Base-by-base conservation (phyloP, 306 rosid species). In the Cicer judaicum region DNA sequence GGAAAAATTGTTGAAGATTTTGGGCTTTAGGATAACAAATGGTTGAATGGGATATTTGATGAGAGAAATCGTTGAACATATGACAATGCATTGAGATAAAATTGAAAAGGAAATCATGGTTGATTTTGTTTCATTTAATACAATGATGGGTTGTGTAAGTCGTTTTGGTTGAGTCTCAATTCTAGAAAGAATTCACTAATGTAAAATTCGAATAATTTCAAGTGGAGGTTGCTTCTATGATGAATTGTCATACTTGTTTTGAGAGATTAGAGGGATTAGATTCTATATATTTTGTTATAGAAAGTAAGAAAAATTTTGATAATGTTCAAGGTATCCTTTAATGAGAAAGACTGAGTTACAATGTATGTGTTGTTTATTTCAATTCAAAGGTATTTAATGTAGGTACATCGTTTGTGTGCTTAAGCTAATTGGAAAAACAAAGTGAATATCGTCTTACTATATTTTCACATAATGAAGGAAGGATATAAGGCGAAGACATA, bases 401-500 rank as follows among this genome's bases (percentile, higher is more conserved):
- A 24, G 4, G 2, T 24, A 0, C 29, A 24, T 0, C 29, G 4
- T 24, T 24, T 24, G 29, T 24, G 29, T 24, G 29, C 29, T 24
- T 24, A 24, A 24, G 29, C 29, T 24, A 24, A 24, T 2, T 24
- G 29, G 29, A 24, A 24, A 24, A 24, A 24, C 29, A 2, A 24
- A 77, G 80, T 77, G 41, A 7, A 21, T 76, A 5, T 60, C 74
- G 2, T 42, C 61, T 29, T 55, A 56, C 48, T 76, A 56, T 76
- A 66, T 76, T 67, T 68, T 44, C 16, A 42, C 74, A 1, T 67
- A 38, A 46, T 56, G 80, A 74, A 67, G 80, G 52, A 67, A 76
- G 52, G 74, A 76, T 55, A 43, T 76, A 73, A 76, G 15, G 56
- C 74, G 52, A 47, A 67, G 52, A 50, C 68, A 76, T 44, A 76